Base-by-base conservation (phyloP, 257 asterid species). In the Solanum bulbocastanum region DNA sequence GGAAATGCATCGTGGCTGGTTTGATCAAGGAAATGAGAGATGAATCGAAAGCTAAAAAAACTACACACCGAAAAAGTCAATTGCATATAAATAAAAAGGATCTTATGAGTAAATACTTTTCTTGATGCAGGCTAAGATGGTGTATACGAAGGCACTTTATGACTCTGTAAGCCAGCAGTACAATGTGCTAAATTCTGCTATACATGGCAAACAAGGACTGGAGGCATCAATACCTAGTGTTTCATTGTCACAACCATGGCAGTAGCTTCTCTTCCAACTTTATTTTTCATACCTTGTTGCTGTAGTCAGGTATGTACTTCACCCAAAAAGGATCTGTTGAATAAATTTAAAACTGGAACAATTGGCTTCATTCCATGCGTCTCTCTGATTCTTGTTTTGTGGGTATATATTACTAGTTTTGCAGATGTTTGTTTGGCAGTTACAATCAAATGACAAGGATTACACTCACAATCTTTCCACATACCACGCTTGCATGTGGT, bases 231-330 rank as follows among this genome's bases (percentile, higher is more conserved):
- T 90, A 39, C 90, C 94, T 84, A 76, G 88, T 12, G 90, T 95
- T 85, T 88, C 91, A 10, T 93, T 97, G 39, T 92, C 99, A 35
- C 98, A 97, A 88, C 98, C 98, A 73, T 95, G 98, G 98, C 93
- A 27, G 68, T 92, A 93, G 94, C 89, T 87, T 81, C 86, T 62
- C 32, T 25, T 78, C 71, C 66, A 49, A 44, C 40, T 14, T 84
- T 39, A 39, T 81, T 83, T 56, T 81, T 62, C 83, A 44, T 32
- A 49, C 39, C 72, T 72, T 71, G 88, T 40, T 39, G 82, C 88
- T 69, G 36, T 37, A 30, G 85, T 46, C 85, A 46, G 85, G 85
- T 81, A 46, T 81, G 42, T 81, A 16, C 30, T 30, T 81, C 85
- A 46, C 68, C 68, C 42, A 30, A 25, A 7, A 81, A 46, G 30